Percentiles rank a stretch among this genome's conserved stretches.
Evolutionary conservation across 2,329 filamentous ascomycete genomes (phyloP).

Genomic region (Fusarium anthophilum): DNA sequence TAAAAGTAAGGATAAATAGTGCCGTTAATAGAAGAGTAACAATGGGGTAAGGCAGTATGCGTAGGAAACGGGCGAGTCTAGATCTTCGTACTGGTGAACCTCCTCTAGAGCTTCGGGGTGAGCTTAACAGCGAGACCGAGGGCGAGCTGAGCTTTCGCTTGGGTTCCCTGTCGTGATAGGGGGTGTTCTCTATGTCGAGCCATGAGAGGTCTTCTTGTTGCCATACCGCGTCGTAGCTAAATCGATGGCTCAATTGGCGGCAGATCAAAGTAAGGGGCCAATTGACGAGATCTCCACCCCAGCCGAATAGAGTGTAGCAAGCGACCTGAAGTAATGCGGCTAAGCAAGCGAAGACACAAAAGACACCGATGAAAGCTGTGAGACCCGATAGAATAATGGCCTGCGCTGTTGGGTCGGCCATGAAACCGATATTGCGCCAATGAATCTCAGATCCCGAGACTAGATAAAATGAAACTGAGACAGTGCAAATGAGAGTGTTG

Average conservation of each 20-base stretch:
- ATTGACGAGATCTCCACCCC: constrained; percentile 39
- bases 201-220: constrained; percentile 23
- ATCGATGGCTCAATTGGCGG: background rate
- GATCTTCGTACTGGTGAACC: background rate
- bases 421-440: constrained; percentile 46
- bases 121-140: background rate
- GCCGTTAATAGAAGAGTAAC: constrained; percentile 29
- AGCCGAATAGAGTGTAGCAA: constrained; percentile 21
- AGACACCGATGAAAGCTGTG: constrained; percentile 36
- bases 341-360: constrained; percentile 33
- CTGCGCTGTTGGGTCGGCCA: constrained; percentile 42
- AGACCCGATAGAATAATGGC: constrained; percentile 43
- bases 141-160: background rate
- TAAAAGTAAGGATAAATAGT: background rate
- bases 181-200: constrained; percentile 30
- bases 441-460: constrained; percentile 44
- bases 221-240: constrained; percentile 1
- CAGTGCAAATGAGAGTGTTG: constrained; percentile 29
- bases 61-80: background rate
- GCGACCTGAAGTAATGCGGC: constrained; percentile 30
- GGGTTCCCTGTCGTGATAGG: background rate
- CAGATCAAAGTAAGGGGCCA: constrained; percentile 31
- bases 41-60: background rate
- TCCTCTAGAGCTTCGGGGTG: background rate
- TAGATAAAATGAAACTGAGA: constrained; percentile 14